phyloP scores from a whole-genome alignment of 495 filamentous ascomycete species.

The Hypoxylon cercidicola region DNA sequence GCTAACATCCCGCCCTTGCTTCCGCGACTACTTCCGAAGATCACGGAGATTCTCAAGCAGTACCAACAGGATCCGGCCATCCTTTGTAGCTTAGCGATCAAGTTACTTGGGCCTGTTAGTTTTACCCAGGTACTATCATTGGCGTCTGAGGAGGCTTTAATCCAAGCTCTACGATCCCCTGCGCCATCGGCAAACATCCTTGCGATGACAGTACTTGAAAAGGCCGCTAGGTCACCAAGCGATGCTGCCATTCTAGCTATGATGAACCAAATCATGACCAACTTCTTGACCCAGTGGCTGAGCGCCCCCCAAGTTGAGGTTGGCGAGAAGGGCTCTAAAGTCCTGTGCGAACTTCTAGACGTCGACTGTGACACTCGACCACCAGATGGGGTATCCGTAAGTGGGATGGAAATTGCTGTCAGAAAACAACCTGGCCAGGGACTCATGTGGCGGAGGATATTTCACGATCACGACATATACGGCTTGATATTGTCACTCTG shows the following conservation, averaged over 20 bases:
- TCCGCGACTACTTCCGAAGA: constrained; percentile 58
- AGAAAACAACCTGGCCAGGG: constrained; percentile 66
- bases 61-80: constrained; percentile 62
- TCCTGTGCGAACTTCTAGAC: constrained; percentile 76
- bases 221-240: constrained; percentile 68
- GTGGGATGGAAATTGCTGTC: constrained; percentile 47
- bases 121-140: constrained; percentile 64
- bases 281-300: constrained; percentile 77
- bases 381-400: constrained; percentile 48
- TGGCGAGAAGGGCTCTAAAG: constrained; percentile 71
- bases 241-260: constrained; percentile 76
- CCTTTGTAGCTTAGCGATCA: constrained; percentile 61
- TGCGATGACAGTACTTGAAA: constrained; percentile 74
- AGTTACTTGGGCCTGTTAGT: constrained; percentile 61
- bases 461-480: constrained; percentile 74
- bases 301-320: constrained; percentile 75
- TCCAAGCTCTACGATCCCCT: constrained; percentile 66
- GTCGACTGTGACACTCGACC: constrained; percentile 69
- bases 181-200: constrained; percentile 75
- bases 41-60: constrained; percentile 59
- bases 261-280: constrained; percentile 68
- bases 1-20: constrained; percentile 60
- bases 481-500: constrained; percentile 70
- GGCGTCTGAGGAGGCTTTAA: constrained; percentile 63
- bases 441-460: constrained; percentile 76